Conservation (phyloP, 148 eudicot genomes). For the Arbutus unedo region DNA sequence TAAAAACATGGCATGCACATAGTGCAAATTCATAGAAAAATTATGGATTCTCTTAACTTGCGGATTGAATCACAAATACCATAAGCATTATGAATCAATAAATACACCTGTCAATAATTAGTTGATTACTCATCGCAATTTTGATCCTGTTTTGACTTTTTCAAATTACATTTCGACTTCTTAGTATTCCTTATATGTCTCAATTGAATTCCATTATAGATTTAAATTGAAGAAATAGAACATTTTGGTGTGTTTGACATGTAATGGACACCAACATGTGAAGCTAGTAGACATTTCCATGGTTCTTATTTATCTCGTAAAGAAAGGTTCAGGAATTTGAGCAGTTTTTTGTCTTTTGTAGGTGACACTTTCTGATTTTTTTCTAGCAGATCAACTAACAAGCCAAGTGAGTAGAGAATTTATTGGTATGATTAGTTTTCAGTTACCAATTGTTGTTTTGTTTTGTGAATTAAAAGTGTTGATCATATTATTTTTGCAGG, state of each 20-base stretch:
- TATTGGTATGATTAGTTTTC: background rate
- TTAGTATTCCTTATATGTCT: too few species aligned
- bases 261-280: background rate
- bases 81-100: too few species aligned
- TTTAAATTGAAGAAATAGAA: too few species aligned
- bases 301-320: background rate
- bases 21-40: background rate
- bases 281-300: background rate
- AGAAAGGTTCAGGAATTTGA: background rate
- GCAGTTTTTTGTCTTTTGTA: constrained; percentile 12
- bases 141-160: too few species aligned
- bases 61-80: too few species aligned
- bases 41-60: background rate
- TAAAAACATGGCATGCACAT: background rate
- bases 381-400: constrained; percentile 51
- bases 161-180: too few species aligned
- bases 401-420: constrained; percentile 31
- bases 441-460: background rate
- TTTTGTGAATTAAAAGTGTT: background rate
- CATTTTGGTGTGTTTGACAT: background rate
- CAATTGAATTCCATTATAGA: too few species aligned
- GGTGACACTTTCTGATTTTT: constrained; percentile 51
- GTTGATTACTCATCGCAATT: too few species aligned
- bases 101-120: too few species aligned
- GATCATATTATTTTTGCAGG: constrained; percentile 22